Evolutionary conservation across 2,329 filamentous ascomycete species (phyloP), one percentile per base, ranked within the genome.

Genomic region (Sarocladium brachiariae): DNA sequence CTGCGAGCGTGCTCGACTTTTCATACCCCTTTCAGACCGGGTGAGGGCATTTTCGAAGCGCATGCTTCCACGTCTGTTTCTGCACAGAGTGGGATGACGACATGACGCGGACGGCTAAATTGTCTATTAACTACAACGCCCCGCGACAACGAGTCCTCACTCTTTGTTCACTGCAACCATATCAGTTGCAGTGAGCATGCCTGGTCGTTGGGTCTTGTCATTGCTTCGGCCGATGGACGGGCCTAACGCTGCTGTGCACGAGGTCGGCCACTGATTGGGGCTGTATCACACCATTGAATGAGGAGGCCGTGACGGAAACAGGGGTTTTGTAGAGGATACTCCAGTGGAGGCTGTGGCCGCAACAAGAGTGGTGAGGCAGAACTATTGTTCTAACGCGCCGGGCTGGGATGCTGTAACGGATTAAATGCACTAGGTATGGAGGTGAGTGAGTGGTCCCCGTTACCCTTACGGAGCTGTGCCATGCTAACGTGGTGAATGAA

Each of bases 241-340:
- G n/a, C n/a, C n/a, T n/a, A n/a, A n/a, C n/a, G n/a, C n/a, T n/a
- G n/a, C n/a, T n/a, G n/a, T n/a, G n/a, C 70, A 72, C 57, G 70
- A 73, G 58, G 61, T 67, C 31, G 71, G 71, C 3, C 71, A 73
- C 58, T 74, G 70, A 70, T 60, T 73, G 49, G 68, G 70, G 45
- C 63, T 74, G 18, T 63, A 62, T 49, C 71, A 74, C 57, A 70
- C 69, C 34, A 73, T 73, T 56, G 47, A 38, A n/a, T 19, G 34
- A 16, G 63, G 59, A 21, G 67, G 66, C 41, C 63, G 63, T 47
- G 55, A 50, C 0, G 55, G 61, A 3, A 35, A 53, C 11, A 68
- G 68, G 33, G 70, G 73, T 54, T 58, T 52, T 14, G 58, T 72
- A 21, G 57, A 58, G 14, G 70, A 72, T 53, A 72, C 70, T 13